A percentile compares a stretch with the other conserved stretches of the same genome.
Evolutionary conservation across 2,329 filamentous ascomycete species (phyloP).

Genomic region (Fonsecaea pugnacius): DNA sequence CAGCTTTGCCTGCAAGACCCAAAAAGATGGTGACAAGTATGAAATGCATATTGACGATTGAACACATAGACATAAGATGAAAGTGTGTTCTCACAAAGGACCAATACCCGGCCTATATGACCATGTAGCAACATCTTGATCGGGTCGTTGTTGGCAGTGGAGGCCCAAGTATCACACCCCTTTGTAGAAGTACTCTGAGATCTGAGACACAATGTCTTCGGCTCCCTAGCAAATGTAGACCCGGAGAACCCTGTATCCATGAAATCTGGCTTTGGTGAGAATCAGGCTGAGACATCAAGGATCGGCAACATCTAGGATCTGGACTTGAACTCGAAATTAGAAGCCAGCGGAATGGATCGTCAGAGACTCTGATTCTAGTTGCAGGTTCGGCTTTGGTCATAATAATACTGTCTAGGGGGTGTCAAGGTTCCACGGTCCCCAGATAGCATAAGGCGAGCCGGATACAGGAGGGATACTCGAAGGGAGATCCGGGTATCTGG

Average conservation of each 20-base stretch:
- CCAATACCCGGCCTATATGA: constrained; percentile 18
- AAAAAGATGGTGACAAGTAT: constrained; percentile 17
- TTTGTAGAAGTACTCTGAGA: background rate
- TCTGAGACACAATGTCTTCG: constrained; percentile 15
- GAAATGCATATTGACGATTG: constrained; percentile 24
- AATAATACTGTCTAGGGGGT: constrained; percentile 17
- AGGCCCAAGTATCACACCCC: constrained; percentile 7
- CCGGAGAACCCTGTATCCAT: constrained; percentile 7
- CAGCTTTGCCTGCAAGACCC: constrained; percentile 15
- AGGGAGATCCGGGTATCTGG: constrained; percentile 7
- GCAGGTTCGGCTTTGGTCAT: background rate
- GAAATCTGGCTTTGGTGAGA: constrained; percentile 2
- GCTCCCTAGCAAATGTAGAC: background rate
- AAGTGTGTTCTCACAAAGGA: background rate
- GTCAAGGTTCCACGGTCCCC: background rate
- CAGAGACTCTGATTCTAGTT: background rate
- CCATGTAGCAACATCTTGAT: background rate
- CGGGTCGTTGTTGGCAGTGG: constrained; percentile 2
- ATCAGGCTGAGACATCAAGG: constrained; percentile 22
- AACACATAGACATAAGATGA: constrained; percentile 5
- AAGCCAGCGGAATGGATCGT: constrained; percentile 16
- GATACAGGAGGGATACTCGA: background rate
- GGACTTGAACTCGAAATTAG: background rate
- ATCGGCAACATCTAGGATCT: background rate
- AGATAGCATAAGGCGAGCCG: background rate